Percentiles rank a stretch among this genome's conserved stretches.
Conservation (phyloP, 352 stramenopile species). For the Globisporangium iwayamae region DNA sequence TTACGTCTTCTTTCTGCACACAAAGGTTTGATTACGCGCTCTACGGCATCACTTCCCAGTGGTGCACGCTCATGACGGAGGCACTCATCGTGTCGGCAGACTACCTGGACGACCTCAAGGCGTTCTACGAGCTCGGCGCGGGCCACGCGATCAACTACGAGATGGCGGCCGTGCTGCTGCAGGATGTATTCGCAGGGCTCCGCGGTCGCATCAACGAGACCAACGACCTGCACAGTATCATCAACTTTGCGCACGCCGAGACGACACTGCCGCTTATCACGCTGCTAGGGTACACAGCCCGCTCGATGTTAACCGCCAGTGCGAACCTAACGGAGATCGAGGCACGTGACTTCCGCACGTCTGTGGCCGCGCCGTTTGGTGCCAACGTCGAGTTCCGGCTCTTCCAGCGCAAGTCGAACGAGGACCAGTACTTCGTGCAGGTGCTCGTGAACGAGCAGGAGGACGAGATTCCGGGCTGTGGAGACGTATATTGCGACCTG, state of each 20-base stretch:
- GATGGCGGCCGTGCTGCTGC: slow-evolving; percentile 61
- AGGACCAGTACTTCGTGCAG: slow-evolving; percentile 42
- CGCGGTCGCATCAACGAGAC: slow-evolving; percentile 34
- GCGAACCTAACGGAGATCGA: slow-evolving; percentile 37
- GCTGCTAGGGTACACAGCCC: slow-evolving; percentile 51
- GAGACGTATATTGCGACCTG: slow-evolving; percentile 22
- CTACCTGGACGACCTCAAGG: slow-evolving; percentile 63
- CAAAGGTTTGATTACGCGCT: slow-evolving; percentile 62
- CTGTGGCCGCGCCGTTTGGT: slow-evolving; percentile 54
- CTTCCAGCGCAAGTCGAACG: slow-evolving; percentile 33
- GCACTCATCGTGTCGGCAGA: slow-evolving; percentile 46
- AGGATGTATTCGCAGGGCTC: slow-evolving; percentile 51
- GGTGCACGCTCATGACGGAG: slow-evolving; percentile 54
- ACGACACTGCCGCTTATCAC: slow-evolving; percentile 68
- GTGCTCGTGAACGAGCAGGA: slow-evolving; percentile 44
- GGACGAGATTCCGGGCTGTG: slow-evolving; percentile 18
- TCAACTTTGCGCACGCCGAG: slow-evolving; percentile 73
- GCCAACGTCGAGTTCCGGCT: slow-evolving; percentile 75
- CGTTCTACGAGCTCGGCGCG: slow-evolving; percentile 58
- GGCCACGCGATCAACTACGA: slow-evolving; percentile 74
- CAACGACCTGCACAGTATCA: slow-evolving; percentile 34
- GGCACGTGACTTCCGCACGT: slow-evolving; percentile 49
- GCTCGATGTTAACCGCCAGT: slow-evolving; percentile 29
- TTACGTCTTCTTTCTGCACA: not conserved
- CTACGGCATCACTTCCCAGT: slow-evolving; percentile 43